A percentile compares a stretch with the other conserved stretches of the same genome.
Conservation (phyloP, 208 protist species). For the Trypanosoma rangeli region DNA sequence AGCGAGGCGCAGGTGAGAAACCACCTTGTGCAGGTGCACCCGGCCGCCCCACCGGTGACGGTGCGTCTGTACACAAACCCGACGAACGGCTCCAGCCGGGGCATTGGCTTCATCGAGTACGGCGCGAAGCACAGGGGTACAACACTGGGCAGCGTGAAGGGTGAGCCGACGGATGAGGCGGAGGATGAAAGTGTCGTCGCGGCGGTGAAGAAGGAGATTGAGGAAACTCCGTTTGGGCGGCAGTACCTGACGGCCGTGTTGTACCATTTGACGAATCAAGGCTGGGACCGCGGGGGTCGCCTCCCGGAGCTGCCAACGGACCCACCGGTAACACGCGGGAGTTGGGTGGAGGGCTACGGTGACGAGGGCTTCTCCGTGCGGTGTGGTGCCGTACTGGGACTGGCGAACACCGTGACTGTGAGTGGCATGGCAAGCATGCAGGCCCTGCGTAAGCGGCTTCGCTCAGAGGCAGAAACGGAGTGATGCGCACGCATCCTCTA, state of each 20-base stretch:
- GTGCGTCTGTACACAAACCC: constrained; percentile 78
- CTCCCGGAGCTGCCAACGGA: constrained; percentile 76
- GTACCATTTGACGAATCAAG: constrained; percentile 57
- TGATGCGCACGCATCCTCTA: background rate
- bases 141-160: background rate
- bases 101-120: constrained; percentile 85
- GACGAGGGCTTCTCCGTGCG: constrained; percentile 73
- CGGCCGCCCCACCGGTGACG: constrained; percentile 41
- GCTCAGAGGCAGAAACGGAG: constrained; percentile 24
- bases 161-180: constrained; percentile 2
- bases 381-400: constrained; percentile 50
- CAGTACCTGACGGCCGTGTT: constrained; percentile 33
- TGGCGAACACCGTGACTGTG: constrained; percentile 75
- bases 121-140: background rate
- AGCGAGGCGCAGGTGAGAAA: constrained; percentile 48
- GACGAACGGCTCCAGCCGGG: constrained; percentile 70
- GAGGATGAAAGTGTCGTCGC: constrained; percentile 15
- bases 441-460: constrained; percentile 65
- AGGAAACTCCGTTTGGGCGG: constrained; percentile 50
- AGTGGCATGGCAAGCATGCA: constrained; percentile 54
- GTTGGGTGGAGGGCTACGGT: constrained; percentile 61
- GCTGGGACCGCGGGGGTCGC: constrained; percentile 70
- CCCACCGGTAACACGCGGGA: constrained; percentile 36
- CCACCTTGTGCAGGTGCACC: constrained; percentile 56
- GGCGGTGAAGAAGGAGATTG: constrained; percentile 48